These are phyloP conservation scores for Fistulifera pelliculosa DNA, from an alignment of 108 stramenopile genomes.

Conservation along the genomic window DNA sequence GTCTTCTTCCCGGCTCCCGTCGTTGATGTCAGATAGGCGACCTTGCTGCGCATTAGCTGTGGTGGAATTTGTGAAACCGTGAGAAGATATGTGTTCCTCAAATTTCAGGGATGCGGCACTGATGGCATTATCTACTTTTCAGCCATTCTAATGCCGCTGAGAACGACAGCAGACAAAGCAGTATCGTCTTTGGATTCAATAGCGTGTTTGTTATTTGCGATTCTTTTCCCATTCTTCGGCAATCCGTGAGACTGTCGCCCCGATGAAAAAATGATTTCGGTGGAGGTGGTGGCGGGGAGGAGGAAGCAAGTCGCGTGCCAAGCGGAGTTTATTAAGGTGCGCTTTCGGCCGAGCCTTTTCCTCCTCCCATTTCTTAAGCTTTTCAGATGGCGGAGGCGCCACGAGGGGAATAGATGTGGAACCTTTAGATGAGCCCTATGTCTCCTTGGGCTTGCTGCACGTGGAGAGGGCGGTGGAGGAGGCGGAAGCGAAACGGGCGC, in stretches of 20 bases:
- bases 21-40: not conserved
- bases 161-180: not conserved
- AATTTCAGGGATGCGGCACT: conserved; percentile 53
- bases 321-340: not conserved
- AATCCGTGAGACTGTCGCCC: conserved; percentile 3
- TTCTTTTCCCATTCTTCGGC: not conserved
- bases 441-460: not conserved
- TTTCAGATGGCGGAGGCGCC: conserved; percentile 7
- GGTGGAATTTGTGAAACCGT: not conserved
- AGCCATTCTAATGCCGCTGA: too few relatives aligned
- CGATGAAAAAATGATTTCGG: conserved; percentile 2
- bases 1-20: not conserved
- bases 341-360: not conserved
- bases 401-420: conserved; percentile 3
- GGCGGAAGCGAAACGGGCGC: not conserved
- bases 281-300: not conserved
- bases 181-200: not conserved
- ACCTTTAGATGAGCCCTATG: not conserved
- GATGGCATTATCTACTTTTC: conserved; percentile 61
- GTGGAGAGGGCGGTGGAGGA: not conserved
- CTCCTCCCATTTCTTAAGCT: conserved; percentile 8
- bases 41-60: not conserved
- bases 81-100: conserved; percentile 21
- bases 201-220: not conserved
- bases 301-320: not conserved